Evolutionary conservation across 2,329 filamentous ascomycete genomes (phyloP).

Genomic region (Beauveria pseudobassiana): DNA sequence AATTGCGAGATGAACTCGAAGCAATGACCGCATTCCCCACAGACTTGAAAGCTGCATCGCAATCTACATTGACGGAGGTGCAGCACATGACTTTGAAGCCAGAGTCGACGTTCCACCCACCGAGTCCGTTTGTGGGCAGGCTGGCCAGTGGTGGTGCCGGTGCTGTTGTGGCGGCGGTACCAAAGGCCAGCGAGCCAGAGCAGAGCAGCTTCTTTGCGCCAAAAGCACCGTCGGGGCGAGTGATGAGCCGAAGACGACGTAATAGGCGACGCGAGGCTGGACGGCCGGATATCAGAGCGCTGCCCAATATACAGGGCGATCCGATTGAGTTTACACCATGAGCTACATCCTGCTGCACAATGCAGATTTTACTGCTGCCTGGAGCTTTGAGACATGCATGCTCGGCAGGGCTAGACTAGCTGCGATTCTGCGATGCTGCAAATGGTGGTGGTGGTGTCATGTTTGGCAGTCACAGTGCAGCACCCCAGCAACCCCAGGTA

Average conservation of each 20-base stretch:
- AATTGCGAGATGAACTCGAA: neutral
- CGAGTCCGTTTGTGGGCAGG: slow-evolving; percentile 26
- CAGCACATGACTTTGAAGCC: slow-evolving; percentile 12
- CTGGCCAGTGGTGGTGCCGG: slow-evolving; percentile 12
- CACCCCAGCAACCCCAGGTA: neutral
- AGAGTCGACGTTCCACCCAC: slow-evolving; percentile 23
- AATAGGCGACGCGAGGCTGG: slow-evolving; percentile 17
- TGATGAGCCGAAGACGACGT: slow-evolving; percentile 14
- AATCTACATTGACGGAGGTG: neutral
- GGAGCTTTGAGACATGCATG: slow-evolving; percentile 5
- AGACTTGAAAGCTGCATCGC: slow-evolving; percentile 14
- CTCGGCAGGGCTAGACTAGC: neutral
- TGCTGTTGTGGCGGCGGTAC: neutral
- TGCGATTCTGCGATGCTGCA: neutral
- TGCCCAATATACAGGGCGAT: slow-evolving; percentile 26
- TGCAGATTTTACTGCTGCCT: neutral
- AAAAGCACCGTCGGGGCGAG: neutral
- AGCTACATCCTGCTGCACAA: neutral
- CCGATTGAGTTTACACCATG: slow-evolving; percentile 23
- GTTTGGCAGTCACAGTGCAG: neutral
- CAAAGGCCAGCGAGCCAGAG: neutral
- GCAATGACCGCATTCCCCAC: slow-evolving; percentile 2
- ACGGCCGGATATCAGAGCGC: slow-evolving; percentile 25
- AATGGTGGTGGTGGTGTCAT: slow-evolving; percentile 1
- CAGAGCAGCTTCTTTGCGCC: neutral